A percentile compares a stretch with the other conserved stretches of the same genome.
Evolutionary conservation across 2,329 filamentous ascomycete genomes (phyloP).

Genomic region (Spiromastix sp.): DNA sequence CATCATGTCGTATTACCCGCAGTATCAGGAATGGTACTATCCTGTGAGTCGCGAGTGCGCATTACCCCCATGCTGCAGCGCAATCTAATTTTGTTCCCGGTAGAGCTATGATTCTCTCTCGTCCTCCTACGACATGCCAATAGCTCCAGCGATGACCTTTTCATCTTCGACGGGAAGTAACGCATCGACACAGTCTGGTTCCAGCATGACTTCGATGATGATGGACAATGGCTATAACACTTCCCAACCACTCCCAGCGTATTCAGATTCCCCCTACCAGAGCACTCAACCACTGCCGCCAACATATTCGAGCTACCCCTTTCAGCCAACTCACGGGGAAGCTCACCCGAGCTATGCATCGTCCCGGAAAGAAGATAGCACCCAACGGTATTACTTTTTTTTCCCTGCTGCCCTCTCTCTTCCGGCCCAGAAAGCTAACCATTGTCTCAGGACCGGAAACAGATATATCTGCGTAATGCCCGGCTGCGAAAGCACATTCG

Average conservation of each 20-base stretch:
- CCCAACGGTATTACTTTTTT: background rate
- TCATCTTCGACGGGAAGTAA: constrained; percentile 13
- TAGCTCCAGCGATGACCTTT: constrained; percentile 12
- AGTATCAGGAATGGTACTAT: background rate
- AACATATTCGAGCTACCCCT: background rate
- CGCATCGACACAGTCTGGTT: constrained; percentile 10
- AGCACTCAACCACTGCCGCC: constrained; percentile 3
- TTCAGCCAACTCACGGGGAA: background rate
- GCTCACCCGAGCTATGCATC: constrained; percentile 1
- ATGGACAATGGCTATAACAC: too few relatives aligned
- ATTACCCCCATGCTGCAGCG: background rate
- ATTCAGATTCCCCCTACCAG: constrained; percentile 4
- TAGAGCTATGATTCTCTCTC: background rate
- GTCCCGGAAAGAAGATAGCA: too few relatives aligned
- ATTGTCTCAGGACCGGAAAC: constrained; percentile 6
- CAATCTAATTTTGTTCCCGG: too few relatives aligned
- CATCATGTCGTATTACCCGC: too few relatives aligned
- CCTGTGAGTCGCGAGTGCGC: constrained; percentile 4
- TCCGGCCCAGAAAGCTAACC: background rate
- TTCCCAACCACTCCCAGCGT: background rate
- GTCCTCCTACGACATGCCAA: constrained; percentile 5
- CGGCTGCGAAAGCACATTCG: constrained; percentile 27
- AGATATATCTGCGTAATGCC: constrained; percentile 15
- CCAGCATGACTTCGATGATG: constrained; percentile 8
- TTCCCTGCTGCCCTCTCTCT: background rate